phyloP scores from a whole-genome alignment of 208 protist genomes.

The Strigomonas culicis region DNA sequence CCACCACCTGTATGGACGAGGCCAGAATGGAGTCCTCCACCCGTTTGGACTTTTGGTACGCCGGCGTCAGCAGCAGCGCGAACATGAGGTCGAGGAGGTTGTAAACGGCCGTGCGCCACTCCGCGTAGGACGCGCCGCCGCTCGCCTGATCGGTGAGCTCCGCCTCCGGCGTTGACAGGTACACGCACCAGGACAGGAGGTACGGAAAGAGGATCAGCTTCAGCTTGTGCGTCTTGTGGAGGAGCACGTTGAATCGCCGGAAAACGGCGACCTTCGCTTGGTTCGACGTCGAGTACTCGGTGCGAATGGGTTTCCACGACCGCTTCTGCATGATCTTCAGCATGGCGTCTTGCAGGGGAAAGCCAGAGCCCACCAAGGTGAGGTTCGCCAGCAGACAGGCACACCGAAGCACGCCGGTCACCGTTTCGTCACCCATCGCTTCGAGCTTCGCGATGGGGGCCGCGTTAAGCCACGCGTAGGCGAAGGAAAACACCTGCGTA shows the following conservation, averaged over 20 bases:
- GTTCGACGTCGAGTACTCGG: constrained; percentile 45
- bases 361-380: constrained; percentile 56
- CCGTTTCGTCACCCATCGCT: constrained; percentile 63
- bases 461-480: constrained; percentile 72
- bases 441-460: constrained; percentile 74
- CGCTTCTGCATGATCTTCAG: constrained; percentile 39
- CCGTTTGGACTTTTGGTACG: constrained; percentile 23
- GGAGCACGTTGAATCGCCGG: constrained; percentile 41
- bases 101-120: constrained; percentile 48
- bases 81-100: constrained; percentile 69
- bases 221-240: constrained; percentile 81
- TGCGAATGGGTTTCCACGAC: constrained; percentile 59
- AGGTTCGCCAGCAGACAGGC: constrained; percentile 67
- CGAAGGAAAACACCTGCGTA: constrained; percentile 60
- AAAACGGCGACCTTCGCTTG: constrained; percentile 60
- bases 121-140: constrained; percentile 18
- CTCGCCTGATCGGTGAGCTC: constrained; percentile 10
- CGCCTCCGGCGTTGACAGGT: constrained; percentile 36
- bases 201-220: constrained; percentile 79
- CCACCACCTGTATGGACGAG: constrained; percentile 7
- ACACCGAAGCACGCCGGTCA: constrained; percentile 57
- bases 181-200: constrained; percentile 62
- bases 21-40: constrained; percentile 73
- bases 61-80: constrained; percentile 55
- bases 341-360: constrained; percentile 44